Percentiles rank a stretch among this genome's conserved stretches.
phyloP scores from a whole-genome alignment of 257 asterid genomes.

The Solanum piurae region DNA sequence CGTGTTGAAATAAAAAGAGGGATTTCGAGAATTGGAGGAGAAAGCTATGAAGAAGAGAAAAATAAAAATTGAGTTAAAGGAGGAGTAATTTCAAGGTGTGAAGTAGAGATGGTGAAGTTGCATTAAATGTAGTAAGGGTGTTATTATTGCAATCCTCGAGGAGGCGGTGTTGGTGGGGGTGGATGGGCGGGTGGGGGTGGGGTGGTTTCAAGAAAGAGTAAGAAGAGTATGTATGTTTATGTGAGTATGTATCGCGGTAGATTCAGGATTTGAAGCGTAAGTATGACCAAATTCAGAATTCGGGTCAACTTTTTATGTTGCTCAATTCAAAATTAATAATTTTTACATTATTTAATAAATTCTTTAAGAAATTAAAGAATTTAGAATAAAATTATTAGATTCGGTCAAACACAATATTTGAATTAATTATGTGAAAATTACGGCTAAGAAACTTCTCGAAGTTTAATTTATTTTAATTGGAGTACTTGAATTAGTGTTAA shows the following conservation, averaged over 20 bases:
- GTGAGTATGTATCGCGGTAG: not conserved
- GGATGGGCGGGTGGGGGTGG: not conserved
- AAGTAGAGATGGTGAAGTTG: not conserved
- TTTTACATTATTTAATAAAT: not conserved
- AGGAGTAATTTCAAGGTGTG: conserved; percentile 7
- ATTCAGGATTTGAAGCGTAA: not conserved
- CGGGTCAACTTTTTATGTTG: not conserved
- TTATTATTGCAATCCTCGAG: not conserved
- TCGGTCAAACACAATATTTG: no score
- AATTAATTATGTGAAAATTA: no score
- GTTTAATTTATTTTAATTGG: no score
- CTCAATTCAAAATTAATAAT: not conserved
- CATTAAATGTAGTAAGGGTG: conserved; percentile 7
- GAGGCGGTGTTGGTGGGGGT: not conserved
- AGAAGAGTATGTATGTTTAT: not conserved
- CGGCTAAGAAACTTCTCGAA: no score
- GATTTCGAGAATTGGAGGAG: not conserved
- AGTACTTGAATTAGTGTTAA: no score
- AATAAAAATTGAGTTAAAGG: not conserved
- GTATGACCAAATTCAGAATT: not conserved
- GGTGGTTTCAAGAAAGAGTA: not conserved
- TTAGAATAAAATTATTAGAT: not conserved
- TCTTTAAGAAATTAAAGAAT: not conserved
- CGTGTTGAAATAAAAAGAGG: not conserved
- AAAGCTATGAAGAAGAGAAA: not conserved